These are phyloP conservation scores for Pestalotiopsis sp. DNA, from an alignment of 2,329 filamentous ascomycete genomes.

Conservation along the genomic window DNA sequence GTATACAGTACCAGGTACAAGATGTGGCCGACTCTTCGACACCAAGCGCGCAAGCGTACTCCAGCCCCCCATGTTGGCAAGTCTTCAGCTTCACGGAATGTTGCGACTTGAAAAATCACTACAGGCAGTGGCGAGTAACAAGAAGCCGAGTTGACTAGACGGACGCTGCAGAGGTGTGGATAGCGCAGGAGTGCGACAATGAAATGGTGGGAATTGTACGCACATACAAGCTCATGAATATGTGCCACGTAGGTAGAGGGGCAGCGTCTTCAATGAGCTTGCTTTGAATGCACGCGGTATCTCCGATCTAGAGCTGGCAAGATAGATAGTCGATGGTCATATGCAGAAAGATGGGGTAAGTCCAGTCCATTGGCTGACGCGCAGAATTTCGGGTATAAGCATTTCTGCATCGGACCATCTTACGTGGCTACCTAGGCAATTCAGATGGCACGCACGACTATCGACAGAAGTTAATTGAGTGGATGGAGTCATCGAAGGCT, in stretches of 20 bases:
- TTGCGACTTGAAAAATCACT: not conserved
- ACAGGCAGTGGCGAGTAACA: not conserved
- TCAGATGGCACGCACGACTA: not conserved
- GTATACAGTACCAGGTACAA: slow-evolving; percentile 34
- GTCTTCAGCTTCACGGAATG: not conserved
- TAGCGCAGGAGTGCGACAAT: not conserved
- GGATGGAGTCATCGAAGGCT: too few relatives aligned
- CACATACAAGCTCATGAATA: too few relatives aligned
- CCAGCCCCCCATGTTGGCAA: not conserved
- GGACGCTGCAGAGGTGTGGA: not conserved
- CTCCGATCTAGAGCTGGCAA: too few relatives aligned
- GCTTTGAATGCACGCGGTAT: too few relatives aligned
- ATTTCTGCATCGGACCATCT: not conserved
- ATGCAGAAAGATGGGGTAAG: not conserved
- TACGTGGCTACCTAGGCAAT: not conserved
- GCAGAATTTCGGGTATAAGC: not conserved
- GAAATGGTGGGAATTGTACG: not conserved
- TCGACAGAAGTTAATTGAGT: too few relatives aligned
- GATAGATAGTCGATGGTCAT: not conserved
- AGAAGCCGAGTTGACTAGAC: not conserved
- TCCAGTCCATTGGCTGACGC: not conserved
- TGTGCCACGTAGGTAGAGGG: too few relatives aligned
- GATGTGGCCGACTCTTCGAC: slow-evolving; percentile 42
- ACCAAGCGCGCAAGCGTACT: slow-evolving; percentile 29
- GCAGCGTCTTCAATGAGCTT: too few relatives aligned